These are phyloP conservation scores for Leucaena leucocephala DNA, from an alignment of 306 rosid genomes.

Conservation along the genomic window DNA sequence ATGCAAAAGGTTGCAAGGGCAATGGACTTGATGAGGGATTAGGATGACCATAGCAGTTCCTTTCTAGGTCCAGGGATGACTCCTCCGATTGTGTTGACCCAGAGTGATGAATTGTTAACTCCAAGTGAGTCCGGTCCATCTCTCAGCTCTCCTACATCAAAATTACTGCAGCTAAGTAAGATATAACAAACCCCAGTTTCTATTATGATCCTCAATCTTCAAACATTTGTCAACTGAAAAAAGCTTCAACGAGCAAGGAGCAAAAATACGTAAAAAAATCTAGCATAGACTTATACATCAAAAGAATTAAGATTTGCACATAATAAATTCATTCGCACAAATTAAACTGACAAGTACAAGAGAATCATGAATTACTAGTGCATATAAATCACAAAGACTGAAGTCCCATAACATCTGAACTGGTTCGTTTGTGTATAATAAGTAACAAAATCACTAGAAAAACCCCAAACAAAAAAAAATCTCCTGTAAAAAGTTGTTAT, in stretches of 20 bases:
- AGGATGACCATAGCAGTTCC: constrained; percentile 61
- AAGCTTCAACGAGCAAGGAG: constrained; percentile 1
- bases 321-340: constrained; percentile 22
- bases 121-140: constrained; percentile 71
- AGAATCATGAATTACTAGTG: constrained; percentile 24
- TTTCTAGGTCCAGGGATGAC: constrained; percentile 84
- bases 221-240: constrained; percentile 28
- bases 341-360: constrained; percentile 20
- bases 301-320: constrained; percentile 23
- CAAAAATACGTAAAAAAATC: constrained; percentile 5
- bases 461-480: neutral
- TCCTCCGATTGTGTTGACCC: constrained; percentile 89
- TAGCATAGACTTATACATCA: constrained; percentile 19
- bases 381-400: neutral
- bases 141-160: constrained; percentile 66
- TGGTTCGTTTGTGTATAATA: neutral
- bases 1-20: constrained; percentile 78
- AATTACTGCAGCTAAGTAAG: constrained; percentile 26
- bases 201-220: constrained; percentile 35
- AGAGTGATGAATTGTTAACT: constrained; percentile 67
- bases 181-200: constrained; percentile 16
- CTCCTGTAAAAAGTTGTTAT: neutral
- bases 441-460: constrained; percentile 17
- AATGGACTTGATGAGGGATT: constrained; percentile 74
- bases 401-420: constrained; percentile 15